These are phyloP conservation scores for Synchytrium microbalum DNA, from an alignment of 371 early-diverging fungal genomes.

Conservation along the genomic window DNA sequence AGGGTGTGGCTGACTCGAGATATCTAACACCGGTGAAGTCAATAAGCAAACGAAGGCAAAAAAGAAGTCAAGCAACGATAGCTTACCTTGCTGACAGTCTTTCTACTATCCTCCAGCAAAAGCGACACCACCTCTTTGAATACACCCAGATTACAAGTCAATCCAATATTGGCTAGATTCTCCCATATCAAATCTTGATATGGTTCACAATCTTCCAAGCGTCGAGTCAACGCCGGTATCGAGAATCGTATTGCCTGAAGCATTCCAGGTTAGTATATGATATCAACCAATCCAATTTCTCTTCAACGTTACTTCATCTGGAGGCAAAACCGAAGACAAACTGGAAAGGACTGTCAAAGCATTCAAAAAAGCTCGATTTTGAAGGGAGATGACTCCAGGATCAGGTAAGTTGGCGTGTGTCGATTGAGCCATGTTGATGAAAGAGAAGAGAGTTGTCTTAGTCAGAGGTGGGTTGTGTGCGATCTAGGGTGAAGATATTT, in stretches of 20 bases:
- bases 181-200: conserved; percentile 25
- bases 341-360: conserved; percentile 10
- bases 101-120: conserved; percentile 7
- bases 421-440: conserved; percentile 18
- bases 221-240: conserved; percentile 26
- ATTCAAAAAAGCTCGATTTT: conserved; percentile 9
- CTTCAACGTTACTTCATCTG: conserved; percentile 1
- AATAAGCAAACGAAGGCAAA: not conserved
- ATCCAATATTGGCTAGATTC: conserved; percentile 27
- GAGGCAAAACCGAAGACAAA: not conserved
- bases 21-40: conserved; percentile 14
- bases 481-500: conserved; percentile 23
- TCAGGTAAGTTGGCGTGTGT: not conserved
- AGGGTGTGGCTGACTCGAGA: conserved; percentile 19
- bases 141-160: conserved; percentile 21
- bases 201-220: conserved; percentile 18
- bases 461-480: conserved; percentile 12
- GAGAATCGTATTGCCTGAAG: conserved; percentile 29
- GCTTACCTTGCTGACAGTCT: conserved; percentile 8
- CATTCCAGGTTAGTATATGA: conserved; percentile 7
- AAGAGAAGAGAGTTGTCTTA: conserved; percentile 28
- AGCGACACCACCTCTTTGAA: conserved; percentile 24
- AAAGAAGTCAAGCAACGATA: too few relatives aligned
- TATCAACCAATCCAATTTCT: conserved; percentile 7
- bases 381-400: not conserved